Evolutionary conservation across 2,329 filamentous ascomycete genomes (phyloP), one percentile per base, ranked within the genome.

Genomic region (Alternaria longipes): DNA sequence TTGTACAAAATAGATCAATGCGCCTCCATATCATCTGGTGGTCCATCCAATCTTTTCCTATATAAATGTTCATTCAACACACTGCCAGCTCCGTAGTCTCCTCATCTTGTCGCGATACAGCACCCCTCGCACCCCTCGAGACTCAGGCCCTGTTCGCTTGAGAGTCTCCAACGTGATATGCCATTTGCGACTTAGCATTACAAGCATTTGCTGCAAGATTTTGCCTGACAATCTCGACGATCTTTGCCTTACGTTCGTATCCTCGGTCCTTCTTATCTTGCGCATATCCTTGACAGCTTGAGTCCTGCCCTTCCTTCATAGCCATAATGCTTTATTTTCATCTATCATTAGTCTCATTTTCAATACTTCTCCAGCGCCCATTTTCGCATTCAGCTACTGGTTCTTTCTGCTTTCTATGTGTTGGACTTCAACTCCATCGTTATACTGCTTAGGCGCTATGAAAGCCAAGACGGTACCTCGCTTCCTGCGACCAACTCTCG

Each of bases 401-500:
- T 5, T 11, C 22, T 5, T 2, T 11, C 32, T 50, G 6, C 8
- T 12, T 12, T 20, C 30, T 22, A 3, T 11, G 5, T 20, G 34
- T 14, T 18, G 18, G 20, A 49, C 30, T 4, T 24, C 20, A 50
- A 36, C 46, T n/a, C 8, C 46, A n/a, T 50, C 14, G 32, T 4
- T 9, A 20, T 18, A 50, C 46, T 38, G 46, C 32, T 50, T 50
- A 34, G 14, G 46, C 46, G 38, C 46, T 18, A 9, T 24, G 22
- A 38, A 28, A 50, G 46, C 46, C 46, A 50, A 50, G 46, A 12
- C 46, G 14, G 8, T n/a, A 26, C 20, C 46, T 50, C 46, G 46
- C 46, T 38, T 50, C 46, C 32, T 50, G 46, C 32, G 46, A 38
- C 46, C 30, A 14, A 22, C 20, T 50, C 30, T 50, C 46, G 46